phyloP scores from a whole-genome alignment of 2,329 filamentous ascomycete species.

The Myriangium duriaei region DNA sequence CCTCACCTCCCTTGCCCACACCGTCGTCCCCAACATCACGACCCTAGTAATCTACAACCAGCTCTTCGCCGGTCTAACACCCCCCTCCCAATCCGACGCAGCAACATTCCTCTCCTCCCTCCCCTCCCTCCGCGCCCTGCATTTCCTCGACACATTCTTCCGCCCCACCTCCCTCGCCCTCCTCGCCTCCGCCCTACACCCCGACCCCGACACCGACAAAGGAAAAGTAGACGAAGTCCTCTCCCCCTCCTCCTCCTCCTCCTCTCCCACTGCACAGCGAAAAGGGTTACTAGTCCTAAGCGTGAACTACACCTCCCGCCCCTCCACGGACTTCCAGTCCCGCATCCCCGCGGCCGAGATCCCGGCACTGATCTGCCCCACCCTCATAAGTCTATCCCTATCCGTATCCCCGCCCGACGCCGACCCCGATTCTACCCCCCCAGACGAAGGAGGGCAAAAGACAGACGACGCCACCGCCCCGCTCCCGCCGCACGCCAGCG shows the following conservation, averaged over 20 bases:
- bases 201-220: background rate
- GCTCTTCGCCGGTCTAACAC: conserved; percentile 32
- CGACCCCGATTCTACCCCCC: conserved; percentile 16
- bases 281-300: conserved; percentile 32
- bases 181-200: conserved; percentile 17
- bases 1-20: conserved; percentile 25
- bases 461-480: conserved; percentile 12
- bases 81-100: conserved; percentile 28
- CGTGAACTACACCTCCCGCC: conserved; percentile 35
- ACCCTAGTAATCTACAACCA: conserved; percentile 35
- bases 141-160: conserved; percentile 37
- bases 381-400: conserved; percentile 27
- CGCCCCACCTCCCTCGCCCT: conserved; percentile 22
- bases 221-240: conserved; percentile 11
- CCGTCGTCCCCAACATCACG: conserved; percentile 29
- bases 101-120: conserved; percentile 28
- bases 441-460: too few species aligned
- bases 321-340: conserved; percentile 30
- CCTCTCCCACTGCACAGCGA: conserved; percentile 11
- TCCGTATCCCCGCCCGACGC: conserved; percentile 26
- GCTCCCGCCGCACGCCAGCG: conserved; percentile 11
- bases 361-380: conserved; percentile 24
- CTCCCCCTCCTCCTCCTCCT: conserved; percentile 6
- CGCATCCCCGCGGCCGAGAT: conserved; percentile 28
- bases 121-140: conserved; percentile 27